Evolutionary conservation across 2,329 filamentous ascomycete genomes (phyloP), one percentile per base, ranked within the genome.

Genomic region (Epichloe sp.): DNA sequence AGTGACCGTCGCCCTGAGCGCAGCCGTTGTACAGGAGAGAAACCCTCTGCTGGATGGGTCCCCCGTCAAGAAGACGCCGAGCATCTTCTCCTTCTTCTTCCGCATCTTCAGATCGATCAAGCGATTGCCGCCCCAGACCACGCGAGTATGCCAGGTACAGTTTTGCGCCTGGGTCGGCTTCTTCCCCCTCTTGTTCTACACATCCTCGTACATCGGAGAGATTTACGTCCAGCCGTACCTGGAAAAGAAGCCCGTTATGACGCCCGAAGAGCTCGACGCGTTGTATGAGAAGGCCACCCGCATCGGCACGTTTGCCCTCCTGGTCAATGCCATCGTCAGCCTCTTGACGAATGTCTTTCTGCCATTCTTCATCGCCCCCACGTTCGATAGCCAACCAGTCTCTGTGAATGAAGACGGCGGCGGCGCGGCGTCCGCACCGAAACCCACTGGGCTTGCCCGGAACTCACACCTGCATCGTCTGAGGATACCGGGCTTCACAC

Each of bases 141-240:
- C 78, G 55, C 83, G 80, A 56, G 88, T 96, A 38, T 96, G 90
- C 62, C 71, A 82, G 56, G 85, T 90, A 0, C 86, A 93, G 63
- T 81, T 91, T 59, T 90, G 83, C 54, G 88, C 88, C 5, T 97
- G 90, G 90, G 83, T 96, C 52, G 91, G 88, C 49, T 96, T 91
- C 80, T 97, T 96, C 61, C 90, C 90, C 1, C 89, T 95, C 65
- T 76, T 97, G 3, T 96, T 95, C 70, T 97, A 97, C 71, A 88
- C 88, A 5, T 95, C 89, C 1, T 94, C 88, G 17, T 97, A 93
- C 65, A 85, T 96, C 58, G 90, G 87, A 55, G 88, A 95, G 63
- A 86, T 97, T 52, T 95, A 95, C 60, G 86, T 88, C 17, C 85
- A 95, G 62, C 88, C 88, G 0, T 86, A 78, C 58, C 82, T 96